Evolutionary conservation across 129 eudicot genomes (phyloP).

Genomic region (Lonicera japonica): DNA sequence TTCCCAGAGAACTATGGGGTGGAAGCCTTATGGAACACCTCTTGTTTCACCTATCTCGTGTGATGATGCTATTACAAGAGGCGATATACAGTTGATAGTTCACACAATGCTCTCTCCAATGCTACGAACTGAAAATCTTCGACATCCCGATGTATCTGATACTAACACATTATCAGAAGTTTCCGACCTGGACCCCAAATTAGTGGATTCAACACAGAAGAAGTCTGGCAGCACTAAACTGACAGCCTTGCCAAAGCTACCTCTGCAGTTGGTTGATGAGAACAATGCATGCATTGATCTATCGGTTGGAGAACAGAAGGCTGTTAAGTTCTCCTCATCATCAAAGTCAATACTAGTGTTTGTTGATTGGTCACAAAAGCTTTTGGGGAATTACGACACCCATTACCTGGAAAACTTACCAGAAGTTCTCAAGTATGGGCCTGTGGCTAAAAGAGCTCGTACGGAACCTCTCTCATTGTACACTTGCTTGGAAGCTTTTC

Average conservation of each 20-base stretch:
- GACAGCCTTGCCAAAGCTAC: slow-evolving; percentile 42
- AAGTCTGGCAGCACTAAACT: slow-evolving; percentile 30
- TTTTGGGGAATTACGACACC: slow-evolving; percentile 68
- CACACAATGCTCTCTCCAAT: slow-evolving; percentile 80
- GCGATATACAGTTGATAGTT: slow-evolving; percentile 77
- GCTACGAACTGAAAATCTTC: slow-evolving; percentile 36
- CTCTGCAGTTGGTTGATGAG: slow-evolving; percentile 81
- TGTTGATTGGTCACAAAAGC: slow-evolving; percentile 85
- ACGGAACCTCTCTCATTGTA: slow-evolving; percentile 90
- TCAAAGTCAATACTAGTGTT: slow-evolving; percentile 74
- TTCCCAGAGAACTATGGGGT: slow-evolving; percentile 49
- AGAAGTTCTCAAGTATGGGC: slow-evolving; percentile 71
- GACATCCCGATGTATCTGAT: slow-evolving; percentile 19
- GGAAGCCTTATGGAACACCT: slow-evolving; percentile 95
- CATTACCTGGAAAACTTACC: slow-evolving; percentile 70
- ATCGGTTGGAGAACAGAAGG: slow-evolving; percentile 75
- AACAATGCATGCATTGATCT: slow-evolving; percentile 82
- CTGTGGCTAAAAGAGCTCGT: slow-evolving; percentile 70
- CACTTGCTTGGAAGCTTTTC: slow-evolving; percentile 87
- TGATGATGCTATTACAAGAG: slow-evolving; percentile 69
- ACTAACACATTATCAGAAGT: slow-evolving; percentile 25
- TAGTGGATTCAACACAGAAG: slow-evolving; percentile 27
- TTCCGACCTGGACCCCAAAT: slow-evolving; percentile 32
- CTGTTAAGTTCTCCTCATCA: slow-evolving; percentile 65
- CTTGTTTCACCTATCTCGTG: slow-evolving; percentile 72